Base-by-base conservation (phyloP, 2,329 filamentous ascomycete species). In the Diaporthe batatas region DNA sequence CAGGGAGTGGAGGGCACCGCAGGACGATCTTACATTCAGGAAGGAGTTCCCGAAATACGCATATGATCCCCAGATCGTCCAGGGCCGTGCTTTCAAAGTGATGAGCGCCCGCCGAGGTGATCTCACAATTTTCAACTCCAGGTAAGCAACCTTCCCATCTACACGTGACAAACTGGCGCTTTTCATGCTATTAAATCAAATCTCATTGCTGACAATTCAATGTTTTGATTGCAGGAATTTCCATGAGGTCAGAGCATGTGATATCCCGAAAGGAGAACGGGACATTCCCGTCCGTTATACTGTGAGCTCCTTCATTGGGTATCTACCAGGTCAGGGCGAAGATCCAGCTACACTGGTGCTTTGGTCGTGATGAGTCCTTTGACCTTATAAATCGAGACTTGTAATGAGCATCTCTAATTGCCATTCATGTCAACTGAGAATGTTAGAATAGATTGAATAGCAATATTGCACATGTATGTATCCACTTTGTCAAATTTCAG, bases 261-360 rank as follows among this genome's bases (percentile, higher is more conserved):
- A 57, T 36, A 57, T 57, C 10, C 54, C 54, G 11, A 57, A 36
- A 36, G 54, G 54, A 36, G 32, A 57, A 29, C 29, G n/a, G 54
- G 54, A n/a, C 5, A 36, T 36, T 23, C 54, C 54, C 18, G 54
- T 57, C 21, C 54, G 54, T n/a, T 57, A 57, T 14, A 57, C 54
- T 36, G 32, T 57, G 54, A 57, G 54, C 32, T 57, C 54, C 36
- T 57, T 57, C 32, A 57, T 57, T 18, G 32, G 54, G 8, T 57
- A 57, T 32, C 32, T 36, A 32, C 54, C 54, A 57, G 54, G 54
- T 36, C 32, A 57, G 18, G 32, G 32, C 18, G 36, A 32, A 32
- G 54, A 57, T 18, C 54, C 54, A 36, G 32, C 54, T 57, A 57
- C 54, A 57, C 34, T 57, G 54, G 32, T 57, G 8, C 54, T 57